These are phyloP conservation scores for Prunus salicina DNA, from an alignment of 306 rosid genomes.

Conservation along the genomic window DNA sequence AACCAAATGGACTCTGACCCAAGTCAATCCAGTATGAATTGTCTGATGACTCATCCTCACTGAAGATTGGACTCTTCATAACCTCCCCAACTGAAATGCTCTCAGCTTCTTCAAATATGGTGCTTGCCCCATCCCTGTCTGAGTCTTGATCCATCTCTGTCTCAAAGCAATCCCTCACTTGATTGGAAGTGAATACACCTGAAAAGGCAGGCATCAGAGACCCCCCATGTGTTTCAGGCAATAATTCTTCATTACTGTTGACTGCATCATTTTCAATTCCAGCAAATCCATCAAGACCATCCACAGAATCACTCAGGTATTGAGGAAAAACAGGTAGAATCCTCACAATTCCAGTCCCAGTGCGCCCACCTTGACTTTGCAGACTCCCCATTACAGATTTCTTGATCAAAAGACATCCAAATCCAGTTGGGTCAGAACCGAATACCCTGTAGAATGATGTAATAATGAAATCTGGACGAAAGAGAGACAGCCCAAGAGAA, in stretches of 20 bases:
- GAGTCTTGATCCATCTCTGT: slow-evolving; percentile 95
- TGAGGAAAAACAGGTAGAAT: slow-evolving; percentile 79
- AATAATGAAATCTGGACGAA: slow-evolving; percentile 86
- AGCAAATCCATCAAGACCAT: slow-evolving; percentile 65
- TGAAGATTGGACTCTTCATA: slow-evolving; percentile 95
- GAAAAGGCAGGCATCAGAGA: slow-evolving; percentile 88
- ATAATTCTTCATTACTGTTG: slow-evolving; percentile 25
- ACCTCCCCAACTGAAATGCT: slow-evolving; percentile 92
- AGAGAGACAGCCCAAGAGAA: slow-evolving; percentile 93
- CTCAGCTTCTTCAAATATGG: slow-evolving; percentile 88
- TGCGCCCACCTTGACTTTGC: slow-evolving; percentile 83
- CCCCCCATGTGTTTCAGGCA: slow-evolving; percentile 39
- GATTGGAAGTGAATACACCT: slow-evolving; percentile 82
- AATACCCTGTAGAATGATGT: slow-evolving; percentile 95
- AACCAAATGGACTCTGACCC: slow-evolving; percentile 93
- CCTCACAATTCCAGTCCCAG: slow-evolving; percentile 96
- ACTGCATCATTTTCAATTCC: slow-evolving; percentile 63
- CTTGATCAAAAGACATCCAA: slow-evolving; percentile 90
- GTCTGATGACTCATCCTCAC: slow-evolving; percentile 94
- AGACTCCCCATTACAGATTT: slow-evolving; percentile 89
- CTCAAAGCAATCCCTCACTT: slow-evolving; percentile 88
- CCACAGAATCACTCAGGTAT: slow-evolving; percentile 82
- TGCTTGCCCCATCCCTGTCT: slow-evolving; percentile 94
- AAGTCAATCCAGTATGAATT: slow-evolving; percentile 92
- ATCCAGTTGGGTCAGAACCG: slow-evolving; percentile 92